Evolutionary conservation across 2,329 filamentous ascomycete genomes (phyloP).

Genomic region (Hypoxylon rubiginosum): DNA sequence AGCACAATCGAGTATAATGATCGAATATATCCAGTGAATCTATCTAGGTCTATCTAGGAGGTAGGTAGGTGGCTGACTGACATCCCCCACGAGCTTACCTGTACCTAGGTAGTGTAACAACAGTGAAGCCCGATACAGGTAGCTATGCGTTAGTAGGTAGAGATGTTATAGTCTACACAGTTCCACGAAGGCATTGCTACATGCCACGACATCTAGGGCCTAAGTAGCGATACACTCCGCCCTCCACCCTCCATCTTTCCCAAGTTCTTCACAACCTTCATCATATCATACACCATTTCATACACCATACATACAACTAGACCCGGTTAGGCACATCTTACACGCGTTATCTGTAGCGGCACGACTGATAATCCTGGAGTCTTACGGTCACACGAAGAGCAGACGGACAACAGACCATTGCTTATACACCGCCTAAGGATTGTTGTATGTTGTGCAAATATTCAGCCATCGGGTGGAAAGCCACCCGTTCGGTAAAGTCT

Average conservation of each 20-base stretch:
- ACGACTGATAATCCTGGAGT: not conserved
- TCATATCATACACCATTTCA: not conserved
- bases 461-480: not conserved
- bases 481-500: constrained; percentile 1
- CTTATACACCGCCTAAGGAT: not conserved
- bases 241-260: not conserved
- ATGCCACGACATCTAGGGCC: not conserved
- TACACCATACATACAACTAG: not conserved
- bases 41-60: too few relatives aligned
- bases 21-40: too few relatives aligned
- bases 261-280: not conserved
- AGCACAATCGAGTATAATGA: too few relatives aligned
- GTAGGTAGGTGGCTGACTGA: too few relatives aligned
- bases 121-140: not conserved
- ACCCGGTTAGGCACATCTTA: not conserved
- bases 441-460: not conserved
- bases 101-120: not conserved
- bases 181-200: not conserved
- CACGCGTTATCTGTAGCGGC: too few relatives aligned
- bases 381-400: not conserved
- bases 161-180: not conserved
- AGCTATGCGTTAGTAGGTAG: too few relatives aligned
- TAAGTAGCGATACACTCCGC: not conserved
- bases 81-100: not conserved
- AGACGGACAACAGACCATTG: not conserved